Evolutionary conservation across 2,329 filamentous ascomycete species (phyloP).

Genomic region (Tothia fuscella): DNA sequence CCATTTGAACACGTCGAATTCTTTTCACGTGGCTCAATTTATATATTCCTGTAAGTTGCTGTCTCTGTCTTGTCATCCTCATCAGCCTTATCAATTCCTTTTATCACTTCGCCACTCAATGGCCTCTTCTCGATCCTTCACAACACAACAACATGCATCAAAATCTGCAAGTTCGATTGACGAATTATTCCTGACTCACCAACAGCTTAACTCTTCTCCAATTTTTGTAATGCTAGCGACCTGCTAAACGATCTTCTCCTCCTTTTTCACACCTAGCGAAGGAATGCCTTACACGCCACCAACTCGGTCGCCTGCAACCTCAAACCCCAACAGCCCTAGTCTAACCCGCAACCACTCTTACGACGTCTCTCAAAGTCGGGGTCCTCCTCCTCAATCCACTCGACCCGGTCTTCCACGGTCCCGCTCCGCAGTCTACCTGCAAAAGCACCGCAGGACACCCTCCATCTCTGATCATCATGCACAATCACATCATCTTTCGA

Average conservation of each 20-base stretch:
- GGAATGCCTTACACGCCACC: slow-evolving; percentile 85
- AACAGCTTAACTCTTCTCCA: no score
- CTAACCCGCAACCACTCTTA: slow-evolving; percentile 41
- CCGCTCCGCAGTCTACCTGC: slow-evolving; percentile 47
- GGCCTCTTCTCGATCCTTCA: no score
- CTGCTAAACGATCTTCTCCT: slow-evolving; percentile 18
- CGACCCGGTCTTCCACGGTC: slow-evolving; percentile 34
- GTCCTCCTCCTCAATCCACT: slow-evolving; percentile 23
- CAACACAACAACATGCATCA: no score
- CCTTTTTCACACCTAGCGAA: slow-evolving; percentile 19
- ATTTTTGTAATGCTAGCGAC: slow-evolving; percentile 27
- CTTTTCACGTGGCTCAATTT: no score
- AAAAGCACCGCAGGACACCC: slow-evolving; percentile 48
- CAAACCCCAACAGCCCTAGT: slow-evolving; percentile 39
- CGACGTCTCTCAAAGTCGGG: no score
- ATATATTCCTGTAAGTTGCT: no score
- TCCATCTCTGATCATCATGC: slow-evolving; percentile 53
- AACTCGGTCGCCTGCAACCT: slow-evolving; percentile 48
- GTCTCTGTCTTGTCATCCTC: no score
- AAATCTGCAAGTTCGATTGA: no score
- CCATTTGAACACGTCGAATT: no score
- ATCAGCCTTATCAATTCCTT: no score
- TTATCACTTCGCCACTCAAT: no score
- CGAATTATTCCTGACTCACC: no score
- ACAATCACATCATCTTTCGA: background rate